Evolutionary conservation across 192 early-diverging fungal genomes (phyloP), one percentile per base, ranked within the genome.

Genomic region (Linnemannia exigua): DNA sequence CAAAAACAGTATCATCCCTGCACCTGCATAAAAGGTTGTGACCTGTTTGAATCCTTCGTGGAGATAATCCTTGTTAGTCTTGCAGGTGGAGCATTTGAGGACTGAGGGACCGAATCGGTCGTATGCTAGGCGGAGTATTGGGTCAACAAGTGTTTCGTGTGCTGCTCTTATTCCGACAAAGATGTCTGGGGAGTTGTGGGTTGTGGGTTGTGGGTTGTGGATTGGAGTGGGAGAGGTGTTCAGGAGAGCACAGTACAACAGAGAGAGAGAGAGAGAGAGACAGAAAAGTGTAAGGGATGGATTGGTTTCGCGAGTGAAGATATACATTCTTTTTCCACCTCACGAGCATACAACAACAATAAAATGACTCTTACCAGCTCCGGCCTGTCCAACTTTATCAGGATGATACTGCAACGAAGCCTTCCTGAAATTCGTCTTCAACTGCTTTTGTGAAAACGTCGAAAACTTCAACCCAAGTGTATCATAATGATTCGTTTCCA

Each of bases 331-430:
- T 11, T 44, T 9, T 44, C 41, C 9, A 6, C 9, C 41, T 44
- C 41, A 6, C 41, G 41, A 44, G 5, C 41, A 3, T 44, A 44
- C 41, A 6, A 3, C 41, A 44, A 44, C 9, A 44, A 52, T 22
- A 11, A 38, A 14, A 54, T 74, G 36, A 44, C n/a, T 15, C 52
- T 9, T 80, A 80, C 79, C 79, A 51, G 72, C 79, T 16, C 79
- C 79, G 8, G 70, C 20, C 17, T 74, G 28, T 22, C 67, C 79
- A 16, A 75, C 66, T 41, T 81, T 81, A 46, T 81, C 79, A 15
- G 79, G 79, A 54, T 81, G 79, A 38, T 81, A 81, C 48, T 47
- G 44, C 38, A 81, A 47, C 20, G 67, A 75, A 5, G 72, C 72
- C 50, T 70, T 74, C 68, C 67, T 28, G 28, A 81, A 81, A 33